These are phyloP conservation scores for Venturia carpophila DNA, from an alignment of 2,329 filamentous ascomycete species.

Conservation along the genomic window DNA sequence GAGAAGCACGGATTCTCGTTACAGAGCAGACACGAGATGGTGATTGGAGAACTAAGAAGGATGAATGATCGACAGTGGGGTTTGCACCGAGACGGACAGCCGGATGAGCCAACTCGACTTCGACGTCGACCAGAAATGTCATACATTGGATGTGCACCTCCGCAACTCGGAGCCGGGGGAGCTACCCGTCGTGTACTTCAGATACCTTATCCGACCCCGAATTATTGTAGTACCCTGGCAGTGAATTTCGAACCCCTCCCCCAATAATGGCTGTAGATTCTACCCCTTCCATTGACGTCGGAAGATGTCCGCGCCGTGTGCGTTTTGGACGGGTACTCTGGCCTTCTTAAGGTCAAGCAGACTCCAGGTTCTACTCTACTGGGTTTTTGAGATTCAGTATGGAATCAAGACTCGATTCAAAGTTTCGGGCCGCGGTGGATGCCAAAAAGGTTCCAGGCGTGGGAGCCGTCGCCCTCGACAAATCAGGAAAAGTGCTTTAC, in stretches of 20 bases:
- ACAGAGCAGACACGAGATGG: background rate
- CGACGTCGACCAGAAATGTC: background rate
- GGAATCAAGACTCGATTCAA: too few relatives aligned
- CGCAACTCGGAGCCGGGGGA: background rate
- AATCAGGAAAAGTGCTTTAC: slow-evolving; percentile 39
- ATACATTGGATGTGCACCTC: background rate
- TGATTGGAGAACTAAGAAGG: background rate
- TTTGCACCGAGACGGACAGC: background rate
- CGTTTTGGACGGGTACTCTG: too few relatives aligned
- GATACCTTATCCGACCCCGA: background rate
- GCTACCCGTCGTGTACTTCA: background rate
- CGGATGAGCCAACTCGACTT: background rate
- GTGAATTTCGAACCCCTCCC: background rate
- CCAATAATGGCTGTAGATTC: background rate
- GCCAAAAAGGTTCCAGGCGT: too few relatives aligned
- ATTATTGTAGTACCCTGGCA: background rate
- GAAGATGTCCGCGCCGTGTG: background rate
- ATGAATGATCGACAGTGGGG: background rate
- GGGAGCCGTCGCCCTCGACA: too few relatives aligned
- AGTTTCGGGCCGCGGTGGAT: too few relatives aligned
- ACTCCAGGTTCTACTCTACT: too few relatives aligned
- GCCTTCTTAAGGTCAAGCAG: too few relatives aligned
- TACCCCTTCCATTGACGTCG: too few relatives aligned
- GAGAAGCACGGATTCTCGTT: background rate
- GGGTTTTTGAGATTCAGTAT: too few relatives aligned